Evolutionary conservation across 306 rosid genomes (phyloP).

Genomic region (Sophora flavescens): DNA sequence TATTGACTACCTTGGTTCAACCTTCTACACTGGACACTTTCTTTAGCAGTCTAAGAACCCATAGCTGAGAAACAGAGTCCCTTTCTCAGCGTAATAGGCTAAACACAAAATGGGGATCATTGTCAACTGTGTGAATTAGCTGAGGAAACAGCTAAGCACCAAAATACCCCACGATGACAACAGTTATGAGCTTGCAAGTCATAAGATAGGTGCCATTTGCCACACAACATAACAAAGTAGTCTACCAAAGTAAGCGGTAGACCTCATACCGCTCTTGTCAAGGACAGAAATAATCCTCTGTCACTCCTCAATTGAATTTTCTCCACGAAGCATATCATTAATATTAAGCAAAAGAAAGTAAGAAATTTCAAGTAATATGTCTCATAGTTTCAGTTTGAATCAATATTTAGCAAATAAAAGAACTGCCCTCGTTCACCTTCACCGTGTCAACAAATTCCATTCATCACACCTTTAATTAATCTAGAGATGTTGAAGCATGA

Average conservation of each 20-base stretch:
- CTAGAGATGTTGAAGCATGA: constrained; percentile 35
- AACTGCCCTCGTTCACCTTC: background rate
- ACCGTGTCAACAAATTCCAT: background rate
- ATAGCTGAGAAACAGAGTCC: too few relatives aligned
- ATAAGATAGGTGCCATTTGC: background rate
- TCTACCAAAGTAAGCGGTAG: background rate
- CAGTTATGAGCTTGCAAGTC: background rate
- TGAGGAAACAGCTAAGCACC: too few relatives aligned
- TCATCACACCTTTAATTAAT: constrained; percentile 1
- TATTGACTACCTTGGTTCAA: too few relatives aligned
- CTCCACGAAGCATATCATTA: constrained; percentile 2
- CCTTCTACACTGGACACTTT: too few relatives aligned
- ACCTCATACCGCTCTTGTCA: too few relatives aligned
- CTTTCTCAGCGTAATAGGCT: too few relatives aligned
- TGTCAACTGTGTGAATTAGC: too few relatives aligned
- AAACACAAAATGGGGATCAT: too few relatives aligned
- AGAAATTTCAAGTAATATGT: background rate
- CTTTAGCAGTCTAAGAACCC: too few relatives aligned
- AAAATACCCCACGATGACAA: too few relatives aligned
- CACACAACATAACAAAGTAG: constrained; percentile 15
- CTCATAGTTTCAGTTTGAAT: constrained; percentile 27
- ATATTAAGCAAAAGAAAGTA: constrained; percentile 30
- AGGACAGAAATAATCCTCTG: background rate
- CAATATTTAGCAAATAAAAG: constrained; percentile 19
- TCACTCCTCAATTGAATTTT: constrained; percentile 19